Percentiles rank a stretch among this genome's conserved stretches.
Evolutionary conservation across 805 yeast species (phyloP).

Genomic region (Nakazawaea molendinolei): DNA sequence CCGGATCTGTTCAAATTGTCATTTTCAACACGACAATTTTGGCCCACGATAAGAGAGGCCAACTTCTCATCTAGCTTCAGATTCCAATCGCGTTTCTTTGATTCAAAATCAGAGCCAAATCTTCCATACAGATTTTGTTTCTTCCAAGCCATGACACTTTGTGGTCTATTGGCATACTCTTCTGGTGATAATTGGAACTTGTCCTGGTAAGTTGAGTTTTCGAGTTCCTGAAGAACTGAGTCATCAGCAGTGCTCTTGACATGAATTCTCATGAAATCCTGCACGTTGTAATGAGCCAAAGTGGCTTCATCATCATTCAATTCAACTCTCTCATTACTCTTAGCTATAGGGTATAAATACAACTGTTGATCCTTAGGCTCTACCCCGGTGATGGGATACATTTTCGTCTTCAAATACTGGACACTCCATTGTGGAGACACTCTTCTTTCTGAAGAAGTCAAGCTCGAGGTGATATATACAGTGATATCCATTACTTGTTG

Average conservation of each 20-base stretch:
- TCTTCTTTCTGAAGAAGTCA: conserved; percentile 65
- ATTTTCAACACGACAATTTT: conserved; percentile 42
- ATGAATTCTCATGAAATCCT: conserved; percentile 42
- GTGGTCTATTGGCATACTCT: conserved; percentile 51
- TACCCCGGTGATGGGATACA: conserved; percentile 73
- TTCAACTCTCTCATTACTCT: conserved; percentile 29
- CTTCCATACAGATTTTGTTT: conserved; percentile 61
- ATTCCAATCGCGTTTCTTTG: conserved; percentile 19
- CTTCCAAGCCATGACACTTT: conserved; percentile 78
- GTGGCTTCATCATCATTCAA: conserved; percentile 14
- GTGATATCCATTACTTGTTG: conserved; percentile 32
- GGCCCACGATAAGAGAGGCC: conserved; percentile 34
- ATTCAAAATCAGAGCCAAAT: conserved; percentile 47
- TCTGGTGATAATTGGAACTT: conserved; percentile 46
- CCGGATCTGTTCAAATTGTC: conserved; percentile 56
- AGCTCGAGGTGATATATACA: conserved; percentile 53
- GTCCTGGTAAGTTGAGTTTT: conserved; percentile 22
- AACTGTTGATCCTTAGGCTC: conserved; percentile 50
- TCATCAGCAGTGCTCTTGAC: conserved; percentile 51
- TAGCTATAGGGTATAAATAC: conserved; percentile 34
- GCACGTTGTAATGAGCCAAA: conserved; percentile 24
- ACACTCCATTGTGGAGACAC: conserved; percentile 59
- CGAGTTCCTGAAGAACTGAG: conserved; percentile 33
- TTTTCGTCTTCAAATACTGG: conserved; percentile 39
- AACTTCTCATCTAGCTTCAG: conserved; percentile 26